Evolutionary conservation across 2,329 filamentous ascomycete species (phyloP).

Genomic region (Sphaerulina populicola): DNA sequence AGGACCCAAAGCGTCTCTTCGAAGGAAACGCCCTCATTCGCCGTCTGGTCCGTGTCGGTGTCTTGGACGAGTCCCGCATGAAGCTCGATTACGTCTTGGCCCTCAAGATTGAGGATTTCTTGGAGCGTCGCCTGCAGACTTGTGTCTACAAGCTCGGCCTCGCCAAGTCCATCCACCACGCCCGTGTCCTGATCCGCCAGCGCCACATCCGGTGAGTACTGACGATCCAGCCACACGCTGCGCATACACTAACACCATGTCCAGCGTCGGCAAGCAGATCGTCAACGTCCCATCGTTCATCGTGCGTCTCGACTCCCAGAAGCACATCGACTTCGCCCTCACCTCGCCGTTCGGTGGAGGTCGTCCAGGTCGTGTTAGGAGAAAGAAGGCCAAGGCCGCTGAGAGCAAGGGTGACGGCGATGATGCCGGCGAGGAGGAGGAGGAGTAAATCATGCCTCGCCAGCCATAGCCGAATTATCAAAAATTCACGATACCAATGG

Average conservation of each 20-base stretch:
- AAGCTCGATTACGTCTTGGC: slow-evolving; percentile 99
- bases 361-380: slow-evolving; percentile 91
- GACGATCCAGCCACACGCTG: slow-evolving; percentile 1
- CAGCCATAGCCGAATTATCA: slow-evolving; percentile 4
- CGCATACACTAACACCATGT: slow-evolving; percentile 18
- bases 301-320: slow-evolving; percentile 99
- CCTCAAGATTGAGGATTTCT: slow-evolving; percentile 98
- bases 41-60: slow-evolving; percentile 98
- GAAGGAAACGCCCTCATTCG: slow-evolving; percentile 99
- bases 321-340: slow-evolving; percentile 99
- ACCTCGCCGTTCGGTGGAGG: slow-evolving; percentile 97
- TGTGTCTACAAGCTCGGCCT: slow-evolving; percentile 99
- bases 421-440: slow-evolving; percentile 76
- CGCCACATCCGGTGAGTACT: slow-evolving; percentile 74
- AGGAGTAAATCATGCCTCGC: slow-evolving; percentile 28
- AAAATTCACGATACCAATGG: slow-evolving; percentile 19
- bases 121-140: slow-evolving; percentile 99
- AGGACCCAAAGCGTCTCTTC: slow-evolving; percentile 99
- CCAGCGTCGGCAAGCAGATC: slow-evolving; percentile 97
- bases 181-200: slow-evolving; percentile 98
- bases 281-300: slow-evolving; percentile 99
- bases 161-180: slow-evolving; percentile 99
- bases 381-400: slow-evolving; percentile 98
- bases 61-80: slow-evolving; percentile 99
- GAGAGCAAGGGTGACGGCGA: slow-evolving; percentile 73